Percentiles rank a stretch among this genome's conserved stretches.
phyloP scores from a whole-genome alignment of 2,329 filamentous ascomycete species.

The Neopestalotiopsis sp. region DNA sequence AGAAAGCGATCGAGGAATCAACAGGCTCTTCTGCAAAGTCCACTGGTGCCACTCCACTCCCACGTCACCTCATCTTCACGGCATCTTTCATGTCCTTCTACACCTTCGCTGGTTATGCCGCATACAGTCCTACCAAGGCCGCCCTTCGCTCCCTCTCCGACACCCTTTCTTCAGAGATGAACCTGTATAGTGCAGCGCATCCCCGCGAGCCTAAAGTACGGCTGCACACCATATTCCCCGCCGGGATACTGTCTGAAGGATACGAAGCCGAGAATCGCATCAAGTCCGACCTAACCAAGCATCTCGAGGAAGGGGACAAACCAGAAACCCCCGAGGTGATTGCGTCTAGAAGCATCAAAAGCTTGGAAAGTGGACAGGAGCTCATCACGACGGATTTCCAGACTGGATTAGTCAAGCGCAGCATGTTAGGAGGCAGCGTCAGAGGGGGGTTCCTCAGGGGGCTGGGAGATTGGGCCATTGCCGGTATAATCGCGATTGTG shows the following conservation, averaged over 20 bases:
- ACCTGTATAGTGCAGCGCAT: conserved; percentile 39
- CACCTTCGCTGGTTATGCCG: conserved; percentile 67
- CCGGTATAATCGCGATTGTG: conserved; percentile 23
- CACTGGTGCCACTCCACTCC: neutral
- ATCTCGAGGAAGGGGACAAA: conserved; percentile 20
- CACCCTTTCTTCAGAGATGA: conserved; percentile 64
- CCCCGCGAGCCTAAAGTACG: conserved; percentile 46
- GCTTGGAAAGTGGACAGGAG: conserved; percentile 33
- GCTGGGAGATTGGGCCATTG: conserved; percentile 26
- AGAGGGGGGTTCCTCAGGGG: conserved; percentile 25
- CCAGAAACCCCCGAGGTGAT: conserved; percentile 25
- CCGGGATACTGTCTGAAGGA: conserved; percentile 66
- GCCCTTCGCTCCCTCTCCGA: conserved; percentile 71
- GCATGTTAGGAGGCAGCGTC: conserved; percentile 27
- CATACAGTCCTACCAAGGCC: conserved; percentile 71
- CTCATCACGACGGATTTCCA: conserved; percentile 31
- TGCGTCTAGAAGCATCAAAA: conserved; percentile 30
- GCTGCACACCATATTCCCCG: conserved; percentile 71
- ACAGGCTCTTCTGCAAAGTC: conserved; percentile 1
- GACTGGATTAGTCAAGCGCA: conserved; percentile 24
- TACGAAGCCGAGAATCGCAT: conserved; percentile 33
- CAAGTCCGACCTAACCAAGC: conserved; percentile 25
- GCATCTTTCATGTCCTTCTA: conserved; percentile 67
- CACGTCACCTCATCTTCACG: conserved; percentile 72
- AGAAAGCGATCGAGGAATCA: neutral